Percentiles rank a stretch among this genome's conserved stretches.
Evolutionary conservation across 2,329 filamentous ascomycete species (phyloP).

Genomic region (Seiridium unicorne): DNA sequence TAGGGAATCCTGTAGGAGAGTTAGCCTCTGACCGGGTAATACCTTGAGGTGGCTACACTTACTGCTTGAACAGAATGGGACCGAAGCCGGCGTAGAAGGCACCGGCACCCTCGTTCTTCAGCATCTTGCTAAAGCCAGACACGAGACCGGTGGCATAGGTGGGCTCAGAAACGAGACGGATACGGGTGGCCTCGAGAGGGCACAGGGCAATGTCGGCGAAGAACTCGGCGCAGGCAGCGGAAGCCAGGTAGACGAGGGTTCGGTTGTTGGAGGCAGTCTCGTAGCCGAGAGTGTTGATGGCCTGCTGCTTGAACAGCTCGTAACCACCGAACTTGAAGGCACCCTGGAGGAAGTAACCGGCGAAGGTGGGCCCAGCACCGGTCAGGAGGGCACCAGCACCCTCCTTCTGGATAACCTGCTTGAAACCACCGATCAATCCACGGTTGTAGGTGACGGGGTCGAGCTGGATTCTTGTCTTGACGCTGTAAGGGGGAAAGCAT

Average conservation of each 20-base stretch:
- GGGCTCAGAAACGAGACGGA: slow-evolving; percentile 73
- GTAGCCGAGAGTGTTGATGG: slow-evolving; percentile 66
- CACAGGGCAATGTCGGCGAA: slow-evolving; percentile 68
- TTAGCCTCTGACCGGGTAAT: background rate
- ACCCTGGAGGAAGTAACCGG: slow-evolving; percentile 77
- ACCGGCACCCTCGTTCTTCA: slow-evolving; percentile 66
- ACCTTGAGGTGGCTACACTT: slow-evolving; percentile 25
- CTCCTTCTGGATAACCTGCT: slow-evolving; percentile 67
- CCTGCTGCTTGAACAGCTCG: slow-evolving; percentile 80
- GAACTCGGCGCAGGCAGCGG: slow-evolving; percentile 50
- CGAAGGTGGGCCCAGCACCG: slow-evolving; percentile 69
- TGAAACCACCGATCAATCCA: slow-evolving; percentile 71
- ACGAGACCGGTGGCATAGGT: slow-evolving; percentile 68
- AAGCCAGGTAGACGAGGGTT: slow-evolving; percentile 65
- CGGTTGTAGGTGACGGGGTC: slow-evolving; percentile 73
- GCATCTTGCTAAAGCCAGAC: slow-evolving; percentile 67
- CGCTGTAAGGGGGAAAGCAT: slow-evolving; percentile 42
- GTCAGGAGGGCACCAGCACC: slow-evolving; percentile 71
- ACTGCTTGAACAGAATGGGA: slow-evolving; percentile 70
- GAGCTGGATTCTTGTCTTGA: slow-evolving; percentile 79
- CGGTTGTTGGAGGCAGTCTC: slow-evolving; percentile 65
- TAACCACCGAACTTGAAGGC: slow-evolving; percentile 81
- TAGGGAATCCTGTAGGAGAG: slow-evolving; percentile 61
- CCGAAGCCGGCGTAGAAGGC: slow-evolving; percentile 78
- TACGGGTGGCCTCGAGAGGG: slow-evolving; percentile 76